phyloP scores from a whole-genome alignment of 1,284 basidiomycete genomes.

The Pholiota adiposa region DNA sequence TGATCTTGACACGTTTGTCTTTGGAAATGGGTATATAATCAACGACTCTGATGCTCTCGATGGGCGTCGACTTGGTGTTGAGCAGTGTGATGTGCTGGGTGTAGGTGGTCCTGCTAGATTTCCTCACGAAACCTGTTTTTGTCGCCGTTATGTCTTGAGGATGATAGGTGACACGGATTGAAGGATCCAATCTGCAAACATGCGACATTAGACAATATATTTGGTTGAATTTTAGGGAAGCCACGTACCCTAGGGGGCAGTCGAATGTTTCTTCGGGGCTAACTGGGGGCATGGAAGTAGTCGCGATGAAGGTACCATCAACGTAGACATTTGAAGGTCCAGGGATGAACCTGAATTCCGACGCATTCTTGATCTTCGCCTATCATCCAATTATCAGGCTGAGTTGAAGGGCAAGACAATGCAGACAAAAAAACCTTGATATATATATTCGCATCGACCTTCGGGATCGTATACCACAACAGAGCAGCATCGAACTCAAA shows the following conservation, averaged over 20 bases:
- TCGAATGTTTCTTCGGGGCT: constrained; percentile 36
- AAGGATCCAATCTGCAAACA: constrained; percentile 31
- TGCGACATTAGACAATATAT: constrained; percentile 15
- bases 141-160: constrained; percentile 28
- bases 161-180: constrained; percentile 36
- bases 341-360: constrained; percentile 36
- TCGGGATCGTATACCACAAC: constrained; percentile 5
- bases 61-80: constrained; percentile 32
- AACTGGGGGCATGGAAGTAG: constrained; percentile 29
- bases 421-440: neutral
- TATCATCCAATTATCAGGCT: constrained; percentile 10
- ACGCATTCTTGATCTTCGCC: constrained; percentile 40
- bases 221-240: neutral
- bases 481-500: constrained; percentile 1
- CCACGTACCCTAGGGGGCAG: constrained; percentile 36
- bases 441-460: neutral
- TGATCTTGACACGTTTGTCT: constrained; percentile 36
- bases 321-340: constrained; percentile 39
- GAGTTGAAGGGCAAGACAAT: neutral
- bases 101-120: constrained; percentile 28
- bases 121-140: constrained; percentile 32
- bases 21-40: constrained; percentile 41
- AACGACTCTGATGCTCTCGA: constrained; percentile 32
- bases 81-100: constrained; percentile 34
- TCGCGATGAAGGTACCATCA: constrained; percentile 40